Evolutionary conservation across 352 stramenopile species (phyloP), one percentile per base, ranked within the genome.

Genomic region (Globisporangium solare): DNA sequence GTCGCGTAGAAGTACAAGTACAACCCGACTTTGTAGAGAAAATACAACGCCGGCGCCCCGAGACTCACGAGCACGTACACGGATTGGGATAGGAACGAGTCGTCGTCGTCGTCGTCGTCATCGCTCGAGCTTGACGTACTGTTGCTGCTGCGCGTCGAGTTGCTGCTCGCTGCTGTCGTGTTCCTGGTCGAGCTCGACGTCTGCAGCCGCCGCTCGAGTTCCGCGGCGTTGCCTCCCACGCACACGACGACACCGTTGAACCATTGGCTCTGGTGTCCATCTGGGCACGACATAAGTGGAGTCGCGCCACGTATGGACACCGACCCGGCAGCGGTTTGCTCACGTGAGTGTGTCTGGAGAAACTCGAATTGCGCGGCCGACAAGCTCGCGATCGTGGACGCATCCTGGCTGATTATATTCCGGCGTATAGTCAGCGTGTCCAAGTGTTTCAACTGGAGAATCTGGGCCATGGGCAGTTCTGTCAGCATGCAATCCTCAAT

Each of bases 401-500:
- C 21, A 24, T 50, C 27, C 41, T 27, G 12, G 20, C 48, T 31
- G 12, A 18, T 20, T 18, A 22, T n/a, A 21, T 54, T 54, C 31
- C 27, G 48, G 20, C 31, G 14, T 18, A 54, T 20, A 6, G 41
- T 57, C 10, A 79, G 58, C 21, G 43, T 64, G 59, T 74, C 31
- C 1, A 79, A 37, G 3, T 54, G 47, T 0, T 63, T 49, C 20
- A 76, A 20, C 13, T 55, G 50, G 17, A 64, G 8, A 15, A 71
- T 10, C 48, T 41, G 60, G 15, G 21, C 31, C 14, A 70, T 35
- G 0, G 67, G 58, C n/a, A 75, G 15, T 5, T 21, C 42, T 2
- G 52, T 31, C 2, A 79, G 20, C 18, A 67, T 59, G 39, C 67
- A 76, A 42, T 62, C 27, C 35, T 62, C 55, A 21, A 79, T 58